Evolutionary conservation across 805 yeast species (phyloP).

Genomic region (Candida nonsorbophila): DNA sequence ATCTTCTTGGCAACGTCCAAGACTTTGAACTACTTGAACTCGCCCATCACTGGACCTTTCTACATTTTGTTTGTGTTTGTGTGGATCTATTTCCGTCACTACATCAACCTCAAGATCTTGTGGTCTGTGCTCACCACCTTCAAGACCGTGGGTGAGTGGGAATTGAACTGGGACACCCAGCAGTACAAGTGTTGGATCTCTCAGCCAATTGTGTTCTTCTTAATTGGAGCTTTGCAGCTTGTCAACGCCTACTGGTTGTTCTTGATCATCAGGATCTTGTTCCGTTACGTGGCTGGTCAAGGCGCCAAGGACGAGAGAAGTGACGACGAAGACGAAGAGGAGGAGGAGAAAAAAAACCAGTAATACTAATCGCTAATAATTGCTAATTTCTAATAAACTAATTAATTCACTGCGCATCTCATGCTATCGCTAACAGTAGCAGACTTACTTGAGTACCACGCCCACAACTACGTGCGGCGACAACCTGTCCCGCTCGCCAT

Average conservation of each 20-base stretch:
- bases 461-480: no score
- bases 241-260: conserved; percentile 87
- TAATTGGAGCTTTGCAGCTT: conserved; percentile 75
- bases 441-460: not conserved
- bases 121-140: conserved; percentile 86
- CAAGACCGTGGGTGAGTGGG: conserved; percentile 75
- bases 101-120: conserved; percentile 70
- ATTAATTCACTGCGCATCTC: no score
- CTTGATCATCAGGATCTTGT: conserved; percentile 72
- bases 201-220: conserved; percentile 77
- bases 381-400: no score
- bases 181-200: conserved; percentile 97
- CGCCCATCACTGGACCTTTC: conserved; percentile 56
- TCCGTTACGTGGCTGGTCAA: conserved; percentile 53
- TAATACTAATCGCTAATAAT: no score
- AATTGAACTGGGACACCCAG: conserved; percentile 78
- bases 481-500: no score
- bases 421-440: no score
- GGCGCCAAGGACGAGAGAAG: conserved; percentile 77
- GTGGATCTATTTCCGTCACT: conserved; percentile 92
- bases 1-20: conserved; percentile 81
- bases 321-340: conserved; percentile 68
- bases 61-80: conserved; percentile 60
- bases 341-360: conserved; percentile 13
- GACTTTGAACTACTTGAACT: conserved; percentile 79